Conservation (phyloP, 257 asterid species). For the Solanum peruvianum region DNA sequence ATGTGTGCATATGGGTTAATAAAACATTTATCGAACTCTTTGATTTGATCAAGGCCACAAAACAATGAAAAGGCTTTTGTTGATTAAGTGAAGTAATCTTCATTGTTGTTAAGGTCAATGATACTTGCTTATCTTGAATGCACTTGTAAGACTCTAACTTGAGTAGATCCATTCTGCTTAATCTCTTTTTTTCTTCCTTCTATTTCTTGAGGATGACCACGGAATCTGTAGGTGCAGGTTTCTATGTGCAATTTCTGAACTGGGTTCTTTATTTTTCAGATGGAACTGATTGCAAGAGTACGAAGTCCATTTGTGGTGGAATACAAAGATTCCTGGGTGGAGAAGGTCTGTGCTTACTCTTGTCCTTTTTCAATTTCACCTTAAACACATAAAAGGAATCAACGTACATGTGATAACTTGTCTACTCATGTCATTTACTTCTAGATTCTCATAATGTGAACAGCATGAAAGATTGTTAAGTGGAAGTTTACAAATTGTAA, state of each 20-base stretch:
- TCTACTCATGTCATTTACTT: background rate
- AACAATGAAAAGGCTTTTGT: background rate
- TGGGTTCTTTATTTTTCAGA: conserved; percentile 35
- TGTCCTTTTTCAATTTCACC: background rate
- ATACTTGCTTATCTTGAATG: background rate
- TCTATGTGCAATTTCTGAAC: background rate
- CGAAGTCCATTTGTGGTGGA: conserved; percentile 79
- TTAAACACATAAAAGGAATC: background rate
- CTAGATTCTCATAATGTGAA: background rate
- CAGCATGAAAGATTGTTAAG: background rate
- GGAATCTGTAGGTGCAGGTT: background rate
- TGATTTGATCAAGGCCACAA: background rate
- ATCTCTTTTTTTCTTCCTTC: background rate
- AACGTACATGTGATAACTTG: background rate
- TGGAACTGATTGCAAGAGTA: conserved; percentile 91
- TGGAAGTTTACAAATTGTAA: background rate
- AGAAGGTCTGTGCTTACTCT: conserved; percentile 47
- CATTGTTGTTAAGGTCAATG: background rate
- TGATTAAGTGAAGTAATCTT: background rate
- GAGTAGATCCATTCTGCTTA: background rate
- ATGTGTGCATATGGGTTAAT: background rate
- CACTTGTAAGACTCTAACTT: background rate
- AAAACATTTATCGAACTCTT: background rate
- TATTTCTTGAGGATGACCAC: background rate
- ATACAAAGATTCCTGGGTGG: conserved; percentile 99